Percentiles rank a stretch among this genome's conserved stretches.
Conservation (phyloP, 2,329 filamentous ascomycete species). For the Pseudocercospora vitis region DNA sequence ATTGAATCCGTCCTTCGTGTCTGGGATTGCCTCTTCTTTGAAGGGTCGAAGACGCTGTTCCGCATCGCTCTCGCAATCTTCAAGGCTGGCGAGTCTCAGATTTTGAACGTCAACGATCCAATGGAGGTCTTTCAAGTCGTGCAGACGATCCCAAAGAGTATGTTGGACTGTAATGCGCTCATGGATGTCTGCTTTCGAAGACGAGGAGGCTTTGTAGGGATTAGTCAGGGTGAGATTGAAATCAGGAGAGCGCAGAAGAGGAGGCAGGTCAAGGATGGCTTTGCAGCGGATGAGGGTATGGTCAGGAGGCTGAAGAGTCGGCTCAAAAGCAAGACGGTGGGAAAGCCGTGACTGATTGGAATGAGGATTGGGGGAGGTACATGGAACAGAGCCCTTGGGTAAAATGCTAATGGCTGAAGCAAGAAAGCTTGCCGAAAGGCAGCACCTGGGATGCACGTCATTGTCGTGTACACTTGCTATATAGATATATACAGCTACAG, state of each 20-base stretch:
- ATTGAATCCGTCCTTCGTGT: slow-evolving; percentile 89
- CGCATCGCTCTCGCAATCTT: slow-evolving; percentile 88
- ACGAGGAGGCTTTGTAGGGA: slow-evolving; percentile 69
- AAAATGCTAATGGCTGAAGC: no score
- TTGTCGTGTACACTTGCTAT: no score
- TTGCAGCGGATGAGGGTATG: not conserved
- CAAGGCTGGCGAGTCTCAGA: slow-evolving; percentile 79
- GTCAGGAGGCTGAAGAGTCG: not conserved
- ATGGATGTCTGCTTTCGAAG: slow-evolving; percentile 77
- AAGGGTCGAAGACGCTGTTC: slow-evolving; percentile 91
- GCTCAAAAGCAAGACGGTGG: not conserved
- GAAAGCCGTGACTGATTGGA: not conserved
- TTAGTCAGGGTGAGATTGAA: slow-evolving; percentile 81
- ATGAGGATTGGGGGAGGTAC: not conserved
- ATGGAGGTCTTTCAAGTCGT: slow-evolving; percentile 97
- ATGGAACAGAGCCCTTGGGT: no score
- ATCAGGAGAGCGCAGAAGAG: slow-evolving; percentile 66
- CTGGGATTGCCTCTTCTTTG: slow-evolving; percentile 95
- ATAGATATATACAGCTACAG: no score
- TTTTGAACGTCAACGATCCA: slow-evolving; percentile 75
- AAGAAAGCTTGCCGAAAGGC: no score
- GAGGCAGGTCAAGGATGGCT: slow-evolving; percentile 30
- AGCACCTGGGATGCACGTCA: no score
- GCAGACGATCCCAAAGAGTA: slow-evolving; percentile 76
- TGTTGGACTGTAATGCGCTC: slow-evolving; percentile 78